Evolutionary conservation across 768 basidiomycete species (phyloP).

Genomic region (Rhodosporidiobolus sp.): DNA sequence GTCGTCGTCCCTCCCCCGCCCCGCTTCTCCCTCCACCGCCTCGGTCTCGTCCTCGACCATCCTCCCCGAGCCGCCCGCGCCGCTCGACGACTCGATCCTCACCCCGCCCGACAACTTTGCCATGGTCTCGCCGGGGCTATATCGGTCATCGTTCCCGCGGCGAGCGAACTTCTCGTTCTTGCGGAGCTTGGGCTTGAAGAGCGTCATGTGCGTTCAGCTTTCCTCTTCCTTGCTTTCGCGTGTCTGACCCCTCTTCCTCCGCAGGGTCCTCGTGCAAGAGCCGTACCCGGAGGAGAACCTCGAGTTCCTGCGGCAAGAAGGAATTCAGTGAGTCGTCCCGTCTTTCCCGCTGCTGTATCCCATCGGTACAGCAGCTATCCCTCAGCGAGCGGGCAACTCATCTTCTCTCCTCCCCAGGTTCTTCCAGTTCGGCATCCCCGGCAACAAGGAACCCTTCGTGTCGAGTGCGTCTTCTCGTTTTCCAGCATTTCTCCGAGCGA

Average conservation of each 20-base stretch:
- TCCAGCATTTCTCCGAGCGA: neutral
- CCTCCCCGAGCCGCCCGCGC: neutral
- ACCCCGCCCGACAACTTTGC: constrained; percentile 51
- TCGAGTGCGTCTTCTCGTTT: constrained; percentile 6
- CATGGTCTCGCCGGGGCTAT: constrained; percentile 47
- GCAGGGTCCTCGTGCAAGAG: constrained; percentile 49
- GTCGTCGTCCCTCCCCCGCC: neutral
- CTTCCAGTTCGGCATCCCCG: constrained; percentile 51
- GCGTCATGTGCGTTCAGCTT: constrained; percentile 48
- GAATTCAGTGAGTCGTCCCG: constrained; percentile 44
- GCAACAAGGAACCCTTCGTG: constrained; percentile 48
- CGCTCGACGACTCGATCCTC: neutral
- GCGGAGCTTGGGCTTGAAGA: constrained; percentile 48
- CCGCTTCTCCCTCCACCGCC: neutral
- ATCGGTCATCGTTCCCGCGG: constrained; percentile 49
- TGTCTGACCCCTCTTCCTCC: neutral
- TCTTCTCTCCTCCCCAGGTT: constrained; percentile 35
- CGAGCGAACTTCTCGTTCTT: constrained; percentile 50
- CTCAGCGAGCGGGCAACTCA: too few relatives aligned
- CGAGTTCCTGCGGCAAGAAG: constrained; percentile 48
- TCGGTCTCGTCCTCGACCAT: neutral
- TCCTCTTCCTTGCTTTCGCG: neutral
- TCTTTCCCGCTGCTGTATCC: neutral
- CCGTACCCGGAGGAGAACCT: constrained; percentile 51
- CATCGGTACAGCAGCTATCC: too few relatives aligned